A percentile compares a stretch with the other conserved stretches of the same genome.
These are phyloP conservation scores for Neobulgaria alba DNA, from an alignment of 2,329 filamentous ascomycete species.

Conservation along the genomic window DNA sequence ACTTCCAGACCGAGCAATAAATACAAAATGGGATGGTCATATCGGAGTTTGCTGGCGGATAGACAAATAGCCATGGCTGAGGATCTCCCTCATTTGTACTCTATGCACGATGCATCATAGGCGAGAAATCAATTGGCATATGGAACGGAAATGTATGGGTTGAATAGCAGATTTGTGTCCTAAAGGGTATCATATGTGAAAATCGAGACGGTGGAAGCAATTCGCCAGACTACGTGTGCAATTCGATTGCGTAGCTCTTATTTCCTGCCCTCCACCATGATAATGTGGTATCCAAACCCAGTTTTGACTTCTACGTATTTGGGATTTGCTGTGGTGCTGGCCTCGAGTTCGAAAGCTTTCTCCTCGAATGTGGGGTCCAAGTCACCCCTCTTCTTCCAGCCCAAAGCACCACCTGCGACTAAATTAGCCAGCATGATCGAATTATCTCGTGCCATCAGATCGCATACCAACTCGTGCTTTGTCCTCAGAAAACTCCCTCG, in stretches of 20 bases:
- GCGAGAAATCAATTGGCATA: constrained; percentile 26
- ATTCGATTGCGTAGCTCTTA: constrained; percentile 7
- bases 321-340: constrained; percentile 55
- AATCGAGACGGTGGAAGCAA: constrained; percentile 1
- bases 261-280: constrained; percentile 52
- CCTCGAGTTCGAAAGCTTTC: constrained; percentile 60
- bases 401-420: constrained; percentile 55
- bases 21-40: constrained; percentile 19
- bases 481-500: constrained; percentile 65
- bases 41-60: constrained; percentile 26
- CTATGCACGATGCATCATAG: constrained; percentile 26
- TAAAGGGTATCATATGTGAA: not conserved
- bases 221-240: constrained; percentile 4
- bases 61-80: constrained; percentile 23
- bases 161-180: constrained; percentile 1
- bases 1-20: constrained; percentile 93
- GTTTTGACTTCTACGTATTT: constrained; percentile 66
- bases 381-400: constrained; percentile 63
- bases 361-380: constrained; percentile 63
- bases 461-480: constrained; percentile 56
- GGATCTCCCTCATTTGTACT: constrained; percentile 26
- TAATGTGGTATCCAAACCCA: constrained; percentile 68
- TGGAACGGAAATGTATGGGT: constrained; percentile 16
- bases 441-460: not conserved
- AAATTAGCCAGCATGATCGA: constrained; percentile 1